These are phyloP conservation scores for Cenchrus americanus DNA, from an alignment of 176 grass and related monocot genomes.

Conservation along the genomic window DNA sequence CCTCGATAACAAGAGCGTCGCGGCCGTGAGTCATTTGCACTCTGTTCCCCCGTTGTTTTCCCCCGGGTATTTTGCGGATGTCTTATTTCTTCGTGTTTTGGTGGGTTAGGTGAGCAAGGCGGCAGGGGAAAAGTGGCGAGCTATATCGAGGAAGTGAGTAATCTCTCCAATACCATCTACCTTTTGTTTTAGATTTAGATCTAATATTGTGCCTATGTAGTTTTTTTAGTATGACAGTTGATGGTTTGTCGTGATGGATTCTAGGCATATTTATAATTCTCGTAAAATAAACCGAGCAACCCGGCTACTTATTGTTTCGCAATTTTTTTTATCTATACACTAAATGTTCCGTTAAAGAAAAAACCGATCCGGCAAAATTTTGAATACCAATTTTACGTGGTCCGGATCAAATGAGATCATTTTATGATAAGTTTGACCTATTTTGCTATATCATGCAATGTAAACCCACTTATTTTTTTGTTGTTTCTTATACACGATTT, in stretches of 20 bases:
- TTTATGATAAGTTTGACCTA: neutral
- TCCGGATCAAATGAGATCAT: too few species aligned
- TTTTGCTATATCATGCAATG: neutral
- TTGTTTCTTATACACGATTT: neutral
- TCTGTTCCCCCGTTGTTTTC: neutral
- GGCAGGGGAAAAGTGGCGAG: slow-evolving; percentile 70
- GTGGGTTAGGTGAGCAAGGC: slow-evolving; percentile 82
- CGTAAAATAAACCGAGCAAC: too few species aligned
- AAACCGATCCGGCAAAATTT: too few species aligned
- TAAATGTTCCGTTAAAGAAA: too few species aligned
- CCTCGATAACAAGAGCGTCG: slow-evolving; percentile 75
- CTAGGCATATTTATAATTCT: too few species aligned
- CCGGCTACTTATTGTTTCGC: too few species aligned
- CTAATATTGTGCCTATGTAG: neutral
- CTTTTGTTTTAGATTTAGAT: slow-evolving; percentile 1
- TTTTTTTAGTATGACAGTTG: neutral
- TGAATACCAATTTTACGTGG: too few species aligned
- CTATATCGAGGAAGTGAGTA: slow-evolving; percentile 75
- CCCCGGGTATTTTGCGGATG: neutral
- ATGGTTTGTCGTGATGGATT: too few species aligned
- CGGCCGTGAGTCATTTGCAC: slow-evolving; percentile 50
- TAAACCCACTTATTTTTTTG: neutral
- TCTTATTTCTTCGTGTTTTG: slow-evolving; percentile 36
- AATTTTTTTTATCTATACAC: too few species aligned
- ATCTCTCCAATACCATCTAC: slow-evolving; percentile 23